Evolutionary conservation across 1,284 basidiomycete species (phyloP), one percentile per base, ranked within the genome.

Genomic region (Cryptococcus floricola): DNA sequence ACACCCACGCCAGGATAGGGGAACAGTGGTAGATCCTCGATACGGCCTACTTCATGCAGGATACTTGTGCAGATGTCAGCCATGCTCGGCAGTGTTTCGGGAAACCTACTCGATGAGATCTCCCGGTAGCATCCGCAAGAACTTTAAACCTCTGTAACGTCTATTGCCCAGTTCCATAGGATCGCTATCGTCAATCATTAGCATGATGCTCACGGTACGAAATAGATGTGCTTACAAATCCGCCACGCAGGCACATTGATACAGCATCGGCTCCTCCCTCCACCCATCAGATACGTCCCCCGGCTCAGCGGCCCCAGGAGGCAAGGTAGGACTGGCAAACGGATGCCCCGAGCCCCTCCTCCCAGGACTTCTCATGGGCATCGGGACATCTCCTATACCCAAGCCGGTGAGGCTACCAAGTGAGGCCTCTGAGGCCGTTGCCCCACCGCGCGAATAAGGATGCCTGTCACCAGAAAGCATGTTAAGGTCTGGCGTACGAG

Each of bases 21-120:
- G 52, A 78, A 75, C 18, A 64, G 65, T 5, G 65, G 62, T 16
- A 78, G 58, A 43, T 74, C 71, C 39, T 77, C 74, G 18, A 78
- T 73, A 7, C 76, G 64, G 1, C 77, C 77, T 3, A 78, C 75
- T 60, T 78, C 77, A 53, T 76, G 69, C 50, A 75, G 67, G 14
- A 78, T 69, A 52, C 72, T 75, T 46, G 14, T 23, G 18, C 9
- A 14, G 4, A 39, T 53, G 47, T 39, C n/a, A 39, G 34, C 12
- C 27, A 27, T 10, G 41, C 16, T 42, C 16, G 41, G 19, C 42
- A 39, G 31, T 10, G 38, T 16, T 19, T 13, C 18, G 31, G 10
- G 16, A 9, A 16, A 68, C 73, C 66, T 53, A 74, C 74, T 76
- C 73, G 46, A 77, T 64, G 27, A 75, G 58, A 53, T 76, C 74